Evolutionary conservation across 2,329 filamentous ascomycete genomes (phyloP), one percentile per base, ranked within the genome.

Genomic region (Colletotrichum sp.): DNA sequence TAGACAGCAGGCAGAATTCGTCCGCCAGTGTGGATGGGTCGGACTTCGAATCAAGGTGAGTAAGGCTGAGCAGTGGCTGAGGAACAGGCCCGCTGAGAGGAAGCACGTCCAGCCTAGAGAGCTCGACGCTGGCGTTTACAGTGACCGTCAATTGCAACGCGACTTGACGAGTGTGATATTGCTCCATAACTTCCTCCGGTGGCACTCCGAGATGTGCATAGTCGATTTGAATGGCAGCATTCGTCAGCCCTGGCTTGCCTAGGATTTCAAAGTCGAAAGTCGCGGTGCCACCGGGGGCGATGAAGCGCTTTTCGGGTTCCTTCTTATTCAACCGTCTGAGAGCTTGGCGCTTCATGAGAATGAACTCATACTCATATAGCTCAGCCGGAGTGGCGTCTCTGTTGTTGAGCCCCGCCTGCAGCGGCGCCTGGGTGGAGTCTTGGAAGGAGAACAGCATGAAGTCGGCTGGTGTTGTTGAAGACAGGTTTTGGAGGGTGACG

Each of bases 391-490:
- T 91, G 3, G 96, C 90, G 78, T 97, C 94, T 79, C 94, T 93
- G 78, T 92, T 95, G 67, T 87, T 89, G 59, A 98, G 86, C 1
- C 94, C 94, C 43, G 91, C 87, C 78, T 96, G 94, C 18, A 98
- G 86, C 11, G 94, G 92, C 8, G 89, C 90, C 75, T 95, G 95
- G 0, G 95, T 96, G 1, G 95, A 97, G 83, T 98, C 95, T 77
- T 95, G 93, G 81, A 98, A 98, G 0, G 95, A 96, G 73, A 98
- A 95, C 31, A 97, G 88, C 43, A 98, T 86, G 69, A 98, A 93
- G 80, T 98, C 95, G 2, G 95, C 94, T 2, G 94, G 87, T 3
- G 93, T 95, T 1, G 87, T 85, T 8, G 81, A 77, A 1, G 95
- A 97, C 11, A 91, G 86, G 77, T 99, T 99, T 77, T 93, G 90